A percentile compares a stretch with the other conserved stretches of the same genome.
Evolutionary conservation across 495 filamentous ascomycete genomes (phyloP).

Genomic region (Penicillium crystallinum): DNA sequence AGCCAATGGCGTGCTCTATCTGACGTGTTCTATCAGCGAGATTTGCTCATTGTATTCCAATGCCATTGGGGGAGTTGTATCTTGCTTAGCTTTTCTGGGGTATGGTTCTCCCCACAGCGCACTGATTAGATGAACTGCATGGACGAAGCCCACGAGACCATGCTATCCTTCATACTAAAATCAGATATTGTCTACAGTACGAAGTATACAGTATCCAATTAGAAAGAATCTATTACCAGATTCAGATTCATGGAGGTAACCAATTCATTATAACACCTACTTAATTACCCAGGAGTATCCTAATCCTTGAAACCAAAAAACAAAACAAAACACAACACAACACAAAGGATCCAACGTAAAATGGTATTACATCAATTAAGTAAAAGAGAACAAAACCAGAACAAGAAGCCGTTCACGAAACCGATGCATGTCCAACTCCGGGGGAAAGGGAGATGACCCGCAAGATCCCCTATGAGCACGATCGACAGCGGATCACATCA

Average conservation of each 20-base stretch:
- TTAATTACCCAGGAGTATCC: slow-evolving; percentile 5
- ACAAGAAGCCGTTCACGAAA: not conserved
- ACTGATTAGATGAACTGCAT: too few species aligned
- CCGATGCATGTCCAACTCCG: not conserved
- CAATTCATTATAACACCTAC: slow-evolving; percentile 7
- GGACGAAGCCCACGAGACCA: too few species aligned
- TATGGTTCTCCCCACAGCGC: not conserved
- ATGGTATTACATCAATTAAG: slow-evolving; percentile 39
- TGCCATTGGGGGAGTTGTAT: not conserved
- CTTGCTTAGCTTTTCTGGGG: not conserved
- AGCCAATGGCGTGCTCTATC: not conserved
- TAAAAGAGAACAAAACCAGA: slow-evolving; percentile 4
- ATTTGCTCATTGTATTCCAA: not conserved
- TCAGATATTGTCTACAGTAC: too few species aligned
- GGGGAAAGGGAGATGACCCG: too few species aligned
- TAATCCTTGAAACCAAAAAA: slow-evolving; percentile 3
- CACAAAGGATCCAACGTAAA: slow-evolving; percentile 18
- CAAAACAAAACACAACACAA: slow-evolving; percentile 11
- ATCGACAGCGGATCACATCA: slow-evolving; percentile 18
- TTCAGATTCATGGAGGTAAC: not conserved
- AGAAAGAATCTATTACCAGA: not conserved
- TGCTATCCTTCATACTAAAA: too few species aligned
- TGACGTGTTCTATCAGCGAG: not conserved
- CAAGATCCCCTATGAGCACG: slow-evolving; percentile 13
- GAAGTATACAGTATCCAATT: too few species aligned